Conservation (phyloP, 495 filamentous ascomycete species). For the Choiromyces venosus region DNA sequence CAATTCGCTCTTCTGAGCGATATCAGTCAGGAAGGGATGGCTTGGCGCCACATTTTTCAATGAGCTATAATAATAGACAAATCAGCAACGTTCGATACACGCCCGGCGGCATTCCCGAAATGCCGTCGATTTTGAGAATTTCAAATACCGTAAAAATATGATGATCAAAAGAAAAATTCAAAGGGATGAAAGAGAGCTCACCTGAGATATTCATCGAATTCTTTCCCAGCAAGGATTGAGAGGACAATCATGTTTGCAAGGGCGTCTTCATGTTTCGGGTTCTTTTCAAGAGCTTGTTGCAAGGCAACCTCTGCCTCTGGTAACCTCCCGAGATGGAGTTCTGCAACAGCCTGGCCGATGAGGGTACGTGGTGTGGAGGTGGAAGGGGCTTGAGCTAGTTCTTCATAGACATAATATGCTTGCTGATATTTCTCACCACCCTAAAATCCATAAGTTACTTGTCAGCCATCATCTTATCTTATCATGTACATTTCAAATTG, state of each 20-base stretch:
- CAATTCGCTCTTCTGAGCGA: slow-evolving; percentile 67
- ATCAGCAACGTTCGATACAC: not conserved
- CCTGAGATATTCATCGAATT: slow-evolving; percentile 55
- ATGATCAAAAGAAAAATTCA: not conserved
- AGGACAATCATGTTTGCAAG: slow-evolving; percentile 79
- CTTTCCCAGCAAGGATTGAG: slow-evolving; percentile 67
- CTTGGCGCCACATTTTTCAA: slow-evolving; percentile 55
- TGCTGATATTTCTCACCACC: slow-evolving; percentile 95
- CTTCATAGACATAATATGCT: slow-evolving; percentile 96
- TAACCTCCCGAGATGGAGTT: slow-evolving; percentile 81
- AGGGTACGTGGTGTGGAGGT: slow-evolving; percentile 62
- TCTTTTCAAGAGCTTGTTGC: slow-evolving; percentile 68
- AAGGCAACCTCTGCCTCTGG: slow-evolving; percentile 86
- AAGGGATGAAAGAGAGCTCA: slow-evolving; percentile 44
- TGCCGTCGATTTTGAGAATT: not conserved
- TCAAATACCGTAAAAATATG: not conserved
- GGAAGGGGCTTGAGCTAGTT: slow-evolving; percentile 79
- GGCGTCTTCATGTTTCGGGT: slow-evolving; percentile 62
- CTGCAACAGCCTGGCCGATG: slow-evolving; percentile 81
- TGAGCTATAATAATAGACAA: slow-evolving; percentile 45
- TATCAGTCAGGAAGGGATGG: slow-evolving; percentile 62
- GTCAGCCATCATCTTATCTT: slow-evolving; percentile 15
- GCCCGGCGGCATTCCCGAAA: not conserved
- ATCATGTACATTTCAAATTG: not conserved
- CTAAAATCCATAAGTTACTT: slow-evolving; percentile 44